Percentiles rank a stretch among this genome's conserved stretches.
Evolutionary conservation across 768 basidiomycete species (phyloP).

Genomic region (Termitomyces bulborhizus): DNA sequence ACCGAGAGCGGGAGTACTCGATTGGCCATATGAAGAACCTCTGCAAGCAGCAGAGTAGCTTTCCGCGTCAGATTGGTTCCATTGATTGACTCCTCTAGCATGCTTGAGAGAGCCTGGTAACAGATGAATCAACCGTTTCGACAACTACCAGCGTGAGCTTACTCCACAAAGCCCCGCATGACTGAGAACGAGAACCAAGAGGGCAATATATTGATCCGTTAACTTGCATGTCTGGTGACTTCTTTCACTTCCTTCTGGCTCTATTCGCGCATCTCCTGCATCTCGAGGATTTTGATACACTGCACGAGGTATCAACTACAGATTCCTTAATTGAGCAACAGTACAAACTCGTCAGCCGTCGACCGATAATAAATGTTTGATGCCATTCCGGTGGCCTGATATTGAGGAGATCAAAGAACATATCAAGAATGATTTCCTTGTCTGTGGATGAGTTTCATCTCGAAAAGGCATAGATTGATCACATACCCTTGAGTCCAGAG

Average conservation of each 20-base stretch:
- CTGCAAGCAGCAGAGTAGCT: constrained; percentile 87
- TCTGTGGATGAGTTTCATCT: neutral
- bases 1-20: constrained; percentile 74
- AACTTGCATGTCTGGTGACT: constrained; percentile 60
- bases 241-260: constrained; percentile 37
- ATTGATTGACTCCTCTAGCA: constrained; percentile 76
- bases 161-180: constrained; percentile 90
- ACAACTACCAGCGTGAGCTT: constrained; percentile 15
- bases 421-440: constrained; percentile 88
- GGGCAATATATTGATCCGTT: constrained; percentile 88
- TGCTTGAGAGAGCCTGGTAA: constrained; percentile 69
- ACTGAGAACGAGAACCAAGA: constrained; percentile 78
- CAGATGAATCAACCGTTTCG: neutral
- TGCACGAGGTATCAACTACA: constrained; percentile 17
- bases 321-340: neutral
- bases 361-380: constrained; percentile 84
- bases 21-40: constrained; percentile 85
- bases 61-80: constrained; percentile 78
- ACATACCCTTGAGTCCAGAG: constrained; percentile 75
- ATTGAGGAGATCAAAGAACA: constrained; percentile 90
- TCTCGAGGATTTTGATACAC: constrained; percentile 62
- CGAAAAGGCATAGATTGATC: neutral
- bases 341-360: constrained; percentile 63
- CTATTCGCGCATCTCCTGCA: constrained; percentile 25
- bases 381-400: constrained; percentile 94